These are phyloP conservation scores for Linanthus parryae DNA, from an alignment of 148 eudicot species.

Conservation along the genomic window DNA sequence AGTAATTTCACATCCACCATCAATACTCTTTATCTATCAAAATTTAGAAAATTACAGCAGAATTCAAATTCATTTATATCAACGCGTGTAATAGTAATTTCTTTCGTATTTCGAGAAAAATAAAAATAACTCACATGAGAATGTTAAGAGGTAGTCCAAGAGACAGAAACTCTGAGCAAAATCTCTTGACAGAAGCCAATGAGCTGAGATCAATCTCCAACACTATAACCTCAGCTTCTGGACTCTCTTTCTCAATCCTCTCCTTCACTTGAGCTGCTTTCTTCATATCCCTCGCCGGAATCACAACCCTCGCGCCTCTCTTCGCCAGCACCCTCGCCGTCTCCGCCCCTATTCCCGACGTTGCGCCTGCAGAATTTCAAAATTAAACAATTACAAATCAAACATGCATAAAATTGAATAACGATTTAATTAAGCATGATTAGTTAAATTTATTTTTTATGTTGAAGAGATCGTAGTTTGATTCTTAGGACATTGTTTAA, in stretches of 20 bases:
- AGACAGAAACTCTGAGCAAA: slow-evolving; percentile 73
- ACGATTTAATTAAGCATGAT: too few relatives aligned
- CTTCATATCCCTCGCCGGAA: slow-evolving; percentile 72
- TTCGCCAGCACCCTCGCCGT: slow-evolving; percentile 87
- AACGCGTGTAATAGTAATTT: too few relatives aligned
- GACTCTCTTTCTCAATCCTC: slow-evolving; percentile 41
- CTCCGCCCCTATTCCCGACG: slow-evolving; percentile 86
- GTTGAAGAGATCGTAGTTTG: too few relatives aligned
- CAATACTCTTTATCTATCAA: not conserved
- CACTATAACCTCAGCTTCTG: slow-evolving; percentile 50
- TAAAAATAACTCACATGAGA: slow-evolving; percentile 51
- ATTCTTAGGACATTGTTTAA: too few relatives aligned
- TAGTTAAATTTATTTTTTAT: too few relatives aligned
- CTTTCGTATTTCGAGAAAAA: too few relatives aligned
- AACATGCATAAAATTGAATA: too few relatives aligned
- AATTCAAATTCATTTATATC: too few relatives aligned
- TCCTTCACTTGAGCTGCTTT: slow-evolving; percentile 60
- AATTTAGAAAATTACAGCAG: not conserved
- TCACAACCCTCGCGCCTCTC: slow-evolving; percentile 65
- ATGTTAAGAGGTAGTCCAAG: slow-evolving; percentile 76
- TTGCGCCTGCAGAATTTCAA: too few relatives aligned
- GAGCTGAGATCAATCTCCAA: slow-evolving; percentile 86
- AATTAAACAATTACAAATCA: too few relatives aligned
- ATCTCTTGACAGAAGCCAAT: slow-evolving; percentile 66
- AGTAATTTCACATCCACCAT: slow-evolving; percentile 5